Evolutionary conservation across 2,329 filamentous ascomycete species (phyloP).

Genomic region (Fusarium sp.): DNA sequence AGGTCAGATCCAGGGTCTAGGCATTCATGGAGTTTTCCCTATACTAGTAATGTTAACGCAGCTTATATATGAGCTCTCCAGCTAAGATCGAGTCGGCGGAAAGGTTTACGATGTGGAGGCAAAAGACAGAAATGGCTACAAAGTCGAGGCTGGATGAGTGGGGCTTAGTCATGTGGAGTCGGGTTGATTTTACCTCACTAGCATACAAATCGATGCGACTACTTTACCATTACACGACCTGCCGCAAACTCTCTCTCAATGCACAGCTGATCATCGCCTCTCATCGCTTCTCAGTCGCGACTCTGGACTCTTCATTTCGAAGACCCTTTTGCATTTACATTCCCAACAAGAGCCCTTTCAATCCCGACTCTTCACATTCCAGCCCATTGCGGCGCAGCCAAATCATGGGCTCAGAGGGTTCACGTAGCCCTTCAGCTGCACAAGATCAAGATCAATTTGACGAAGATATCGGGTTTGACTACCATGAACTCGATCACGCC

Average conservation of each 20-base stretch:
- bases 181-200: not conserved
- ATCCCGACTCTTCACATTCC: not conserved
- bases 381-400: not conserved
- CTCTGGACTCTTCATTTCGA: not conserved
- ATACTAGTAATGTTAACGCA: not conserved
- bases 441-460: not conserved
- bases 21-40: rapidly evolving
- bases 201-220: not conserved
- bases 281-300: not conserved
- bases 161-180: no score
- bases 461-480: not conserved
- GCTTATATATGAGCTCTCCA: not conserved
- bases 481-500: not conserved
- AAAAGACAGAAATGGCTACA: not conserved
- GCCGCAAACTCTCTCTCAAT: not conserved
- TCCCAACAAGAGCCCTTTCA: not conserved
- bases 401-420: not conserved
- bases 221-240: not conserved
- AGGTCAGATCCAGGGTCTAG: rapidly evolving
- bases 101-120: not conserved
- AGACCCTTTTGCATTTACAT: not conserved
- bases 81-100: not conserved
- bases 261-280: not conserved
- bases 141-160: not conserved
- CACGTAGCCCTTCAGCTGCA: not conserved